These are phyloP conservation scores for Kuraishia ogatae DNA, from an alignment of 805 yeast genomes.

Conservation along the genomic window DNA sequence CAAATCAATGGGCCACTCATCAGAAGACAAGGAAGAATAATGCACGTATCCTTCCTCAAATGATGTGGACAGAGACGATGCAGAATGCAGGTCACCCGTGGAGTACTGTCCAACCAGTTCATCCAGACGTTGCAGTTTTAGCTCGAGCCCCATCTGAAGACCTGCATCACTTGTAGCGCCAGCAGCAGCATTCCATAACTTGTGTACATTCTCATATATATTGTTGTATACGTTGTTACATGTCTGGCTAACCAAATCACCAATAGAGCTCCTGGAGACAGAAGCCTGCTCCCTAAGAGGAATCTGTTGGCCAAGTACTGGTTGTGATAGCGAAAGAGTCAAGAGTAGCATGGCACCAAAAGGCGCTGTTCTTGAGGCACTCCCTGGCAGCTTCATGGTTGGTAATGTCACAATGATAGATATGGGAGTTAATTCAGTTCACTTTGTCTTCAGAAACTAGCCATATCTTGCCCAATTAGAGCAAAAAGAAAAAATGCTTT, in stretches of 20 bases:
- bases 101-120: background rate
- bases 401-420: no score
- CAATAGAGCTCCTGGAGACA: background rate
- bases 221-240: background rate
- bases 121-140: background rate
- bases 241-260: background rate
- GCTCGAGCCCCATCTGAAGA: background rate
- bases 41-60: conserved; percentile 13
- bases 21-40: conserved; percentile 19
- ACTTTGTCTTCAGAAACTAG: no score
- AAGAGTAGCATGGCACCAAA: background rate
- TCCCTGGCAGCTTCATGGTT: background rate
- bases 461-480: no score
- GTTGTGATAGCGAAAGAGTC: background rate
- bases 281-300: background rate
- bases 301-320: background rate
- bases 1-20: conserved; percentile 31
- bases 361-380: no score
- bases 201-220: background rate
- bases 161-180: no score
- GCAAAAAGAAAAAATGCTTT: no score
- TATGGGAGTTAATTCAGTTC: no score
- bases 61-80: background rate
- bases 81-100: background rate
- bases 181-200: background rate